A percentile compares a stretch with the other conserved stretches of the same genome.
These are phyloP conservation scores for Parsonsia alboflavescens DNA, from an alignment of 257 asterid genomes.

Conservation along the genomic window DNA sequence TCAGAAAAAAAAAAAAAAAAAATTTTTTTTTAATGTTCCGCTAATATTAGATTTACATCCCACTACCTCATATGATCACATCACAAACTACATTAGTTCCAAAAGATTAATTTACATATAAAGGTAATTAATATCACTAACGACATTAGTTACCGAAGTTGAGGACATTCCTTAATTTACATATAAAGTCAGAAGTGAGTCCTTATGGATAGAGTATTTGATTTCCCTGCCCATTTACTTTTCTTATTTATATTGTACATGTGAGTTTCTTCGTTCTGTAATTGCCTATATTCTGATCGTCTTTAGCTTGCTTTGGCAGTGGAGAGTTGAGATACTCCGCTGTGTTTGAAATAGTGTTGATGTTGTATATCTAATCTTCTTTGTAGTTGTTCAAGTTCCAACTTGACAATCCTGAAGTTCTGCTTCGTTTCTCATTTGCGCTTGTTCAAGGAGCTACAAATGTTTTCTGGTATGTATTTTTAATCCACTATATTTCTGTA, in stretches of 20 bases:
- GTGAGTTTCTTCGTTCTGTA: neutral
- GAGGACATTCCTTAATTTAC: too few species aligned
- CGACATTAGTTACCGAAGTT: too few species aligned
- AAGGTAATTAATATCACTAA: too few species aligned
- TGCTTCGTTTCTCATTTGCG: constrained; percentile 85
- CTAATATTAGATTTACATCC: too few species aligned
- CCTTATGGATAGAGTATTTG: neutral
- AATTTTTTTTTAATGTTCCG: too few species aligned
- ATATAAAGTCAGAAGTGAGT: too few species aligned
- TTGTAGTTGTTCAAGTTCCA: constrained; percentile 81
- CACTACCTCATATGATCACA: too few species aligned
- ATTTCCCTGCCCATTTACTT: neutral
- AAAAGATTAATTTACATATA: too few species aligned
- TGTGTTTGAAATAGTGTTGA: neutral
- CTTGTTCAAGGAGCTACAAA: constrained; percentile 92
- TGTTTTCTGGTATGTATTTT: constrained; percentile 85
- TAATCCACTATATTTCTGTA: constrained; percentile 9
- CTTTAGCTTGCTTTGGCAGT: neutral
- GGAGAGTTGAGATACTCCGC: neutral
- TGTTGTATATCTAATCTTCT: constrained; percentile 12
- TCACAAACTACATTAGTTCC: too few species aligned
- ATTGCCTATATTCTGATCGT: neutral
- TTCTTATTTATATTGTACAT: neutral
- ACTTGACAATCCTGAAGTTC: constrained; percentile 70
- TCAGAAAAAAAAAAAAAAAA: too few species aligned